Conservation (phyloP, 768 basidiomycete genomes). For the Thelephora aurantiotincta region DNA sequence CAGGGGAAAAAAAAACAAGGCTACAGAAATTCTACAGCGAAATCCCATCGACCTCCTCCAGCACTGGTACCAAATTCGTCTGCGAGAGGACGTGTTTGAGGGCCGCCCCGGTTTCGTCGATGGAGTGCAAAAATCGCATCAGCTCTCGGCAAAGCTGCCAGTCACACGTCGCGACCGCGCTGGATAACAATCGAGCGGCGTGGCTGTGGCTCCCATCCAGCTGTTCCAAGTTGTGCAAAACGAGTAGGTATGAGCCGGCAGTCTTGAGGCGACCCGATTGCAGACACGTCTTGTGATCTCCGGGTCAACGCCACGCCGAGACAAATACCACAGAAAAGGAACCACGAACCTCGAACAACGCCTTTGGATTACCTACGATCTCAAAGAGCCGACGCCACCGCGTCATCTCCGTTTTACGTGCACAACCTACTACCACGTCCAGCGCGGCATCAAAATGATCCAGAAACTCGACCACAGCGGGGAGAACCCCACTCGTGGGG, state of each 20-base stretch:
- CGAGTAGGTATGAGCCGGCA: constrained; percentile 84
- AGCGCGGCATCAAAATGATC: constrained; percentile 87
- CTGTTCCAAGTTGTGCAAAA: constrained; percentile 87
- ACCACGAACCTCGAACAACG: constrained; percentile 71
- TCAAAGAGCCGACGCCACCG: constrained; percentile 83
- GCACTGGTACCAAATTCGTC: constrained; percentile 24
- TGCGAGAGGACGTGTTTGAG: constrained; percentile 47
- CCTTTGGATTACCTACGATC: constrained; percentile 81
- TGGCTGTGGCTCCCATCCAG: constrained; percentile 69
- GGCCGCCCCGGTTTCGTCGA: constrained; percentile 73
- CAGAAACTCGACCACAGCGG: constrained; percentile 72
- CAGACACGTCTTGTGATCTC: constrained; percentile 49
- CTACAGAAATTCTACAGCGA: not conserved
- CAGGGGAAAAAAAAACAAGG: not conserved
- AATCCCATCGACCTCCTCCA: not conserved
- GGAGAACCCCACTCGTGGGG: constrained; percentile 27
- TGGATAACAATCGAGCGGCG: constrained; percentile 64
- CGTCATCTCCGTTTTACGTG: constrained; percentile 90
- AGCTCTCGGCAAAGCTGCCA: constrained; percentile 90
- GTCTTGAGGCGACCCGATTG: constrained; percentile 62
- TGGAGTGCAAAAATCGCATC: constrained; percentile 81
- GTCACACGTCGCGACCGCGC: constrained; percentile 64
- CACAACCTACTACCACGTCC: constrained; percentile 92
- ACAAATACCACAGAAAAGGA: not conserved
- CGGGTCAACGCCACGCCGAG: not conserved